These are phyloP conservation scores for Daldinia sp. DNA, from an alignment of 2,329 filamentous ascomycete species.

Conservation along the genomic window DNA sequence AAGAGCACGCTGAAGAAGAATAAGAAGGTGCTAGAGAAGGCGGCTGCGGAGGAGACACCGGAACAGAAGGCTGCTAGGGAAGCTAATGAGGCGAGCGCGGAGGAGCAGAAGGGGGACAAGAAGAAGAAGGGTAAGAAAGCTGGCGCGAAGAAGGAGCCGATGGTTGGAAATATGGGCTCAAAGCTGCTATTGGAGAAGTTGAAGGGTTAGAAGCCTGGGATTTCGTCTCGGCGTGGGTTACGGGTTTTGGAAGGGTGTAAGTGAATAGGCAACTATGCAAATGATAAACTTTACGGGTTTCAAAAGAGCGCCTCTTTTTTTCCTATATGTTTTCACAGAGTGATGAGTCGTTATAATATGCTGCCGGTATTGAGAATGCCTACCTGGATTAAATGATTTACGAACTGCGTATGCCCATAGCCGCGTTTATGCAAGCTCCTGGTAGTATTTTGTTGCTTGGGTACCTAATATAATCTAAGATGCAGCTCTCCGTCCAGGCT, in stretches of 20 bases:
- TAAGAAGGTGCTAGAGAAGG: slow-evolving; percentile 76
- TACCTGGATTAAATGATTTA: neutral
- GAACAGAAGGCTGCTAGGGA: slow-evolving; percentile 66
- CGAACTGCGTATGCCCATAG: neutral
- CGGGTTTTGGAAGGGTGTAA: neutral
- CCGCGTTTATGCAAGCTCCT: neutral
- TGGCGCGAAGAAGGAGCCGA: slow-evolving; percentile 54
- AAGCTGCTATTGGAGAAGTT: slow-evolving; percentile 71
- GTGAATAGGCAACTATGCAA: neutral
- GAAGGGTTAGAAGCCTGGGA: slow-evolving; percentile 27
- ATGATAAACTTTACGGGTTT: neutral
- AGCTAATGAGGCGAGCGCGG: slow-evolving; percentile 61
- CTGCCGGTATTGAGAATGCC: neutral
- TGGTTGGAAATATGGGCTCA: slow-evolving; percentile 71
- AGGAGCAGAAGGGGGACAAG: slow-evolving; percentile 59
- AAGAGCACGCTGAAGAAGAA: slow-evolving; percentile 78
- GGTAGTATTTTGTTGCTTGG: neutral
- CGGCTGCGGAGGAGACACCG: slow-evolving; percentile 69
- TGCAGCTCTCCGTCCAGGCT: neutral
- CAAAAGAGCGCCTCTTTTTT: neutral
- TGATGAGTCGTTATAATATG: neutral
- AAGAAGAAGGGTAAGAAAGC: slow-evolving; percentile 59
- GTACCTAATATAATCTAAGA: neutral
- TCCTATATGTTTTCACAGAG: neutral
- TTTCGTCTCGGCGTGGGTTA: neutral